Conservation (phyloP, 2,329 filamentous ascomycete species). For the Emergomyces africanus region DNA sequence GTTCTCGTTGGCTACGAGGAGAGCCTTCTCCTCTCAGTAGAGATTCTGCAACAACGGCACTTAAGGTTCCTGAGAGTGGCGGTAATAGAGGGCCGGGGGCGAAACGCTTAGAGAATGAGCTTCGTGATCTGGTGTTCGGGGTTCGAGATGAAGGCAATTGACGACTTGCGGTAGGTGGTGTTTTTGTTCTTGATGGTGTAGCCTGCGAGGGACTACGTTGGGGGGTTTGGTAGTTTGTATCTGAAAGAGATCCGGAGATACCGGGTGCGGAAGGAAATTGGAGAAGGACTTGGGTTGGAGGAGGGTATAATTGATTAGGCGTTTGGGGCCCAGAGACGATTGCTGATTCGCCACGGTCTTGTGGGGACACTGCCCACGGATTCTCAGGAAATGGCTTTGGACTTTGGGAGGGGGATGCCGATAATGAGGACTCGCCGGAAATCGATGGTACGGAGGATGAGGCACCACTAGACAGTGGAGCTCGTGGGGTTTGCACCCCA, state of each 20-base stretch:
- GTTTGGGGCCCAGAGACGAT: slow-evolving; percentile 8
- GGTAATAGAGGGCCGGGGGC: slow-evolving; percentile 47
- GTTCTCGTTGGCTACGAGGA: slow-evolving; percentile 12
- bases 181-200: slow-evolving; percentile 10
- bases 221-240: slow-evolving; percentile 7
- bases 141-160: slow-evolving; percentile 23
- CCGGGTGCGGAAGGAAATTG: slow-evolving; percentile 30
- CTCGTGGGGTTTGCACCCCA: slow-evolving; percentile 21
- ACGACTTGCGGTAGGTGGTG: slow-evolving; percentile 11
- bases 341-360: slow-evolving; percentile 11
- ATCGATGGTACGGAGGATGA: slow-evolving; percentile 23
- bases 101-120: slow-evolving; percentile 40
- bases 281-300: slow-evolving; percentile 23
- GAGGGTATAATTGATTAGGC: slow-evolving; percentile 13
- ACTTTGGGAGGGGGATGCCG: slow-evolving; percentile 13
- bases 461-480: slow-evolving; percentile 19
- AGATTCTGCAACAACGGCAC: slow-evolving; percentile 52
- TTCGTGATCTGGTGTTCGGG: slow-evolving; percentile 28
- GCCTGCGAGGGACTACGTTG: slow-evolving; percentile 10
- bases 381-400: slow-evolving; percentile 25
- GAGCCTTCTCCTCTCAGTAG: slow-evolving; percentile 44
- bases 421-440: slow-evolving; percentile 19
- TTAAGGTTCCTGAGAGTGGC: slow-evolving; percentile 47
- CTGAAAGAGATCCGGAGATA: slow-evolving; percentile 13
- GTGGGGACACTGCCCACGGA: slow-evolving; percentile 24